A percentile compares a stretch with the other conserved stretches of the same genome.
These are phyloP conservation scores for Lepidium aucheri DNA, from an alignment of 345 rosid genomes.

Conservation along the genomic window DNA sequence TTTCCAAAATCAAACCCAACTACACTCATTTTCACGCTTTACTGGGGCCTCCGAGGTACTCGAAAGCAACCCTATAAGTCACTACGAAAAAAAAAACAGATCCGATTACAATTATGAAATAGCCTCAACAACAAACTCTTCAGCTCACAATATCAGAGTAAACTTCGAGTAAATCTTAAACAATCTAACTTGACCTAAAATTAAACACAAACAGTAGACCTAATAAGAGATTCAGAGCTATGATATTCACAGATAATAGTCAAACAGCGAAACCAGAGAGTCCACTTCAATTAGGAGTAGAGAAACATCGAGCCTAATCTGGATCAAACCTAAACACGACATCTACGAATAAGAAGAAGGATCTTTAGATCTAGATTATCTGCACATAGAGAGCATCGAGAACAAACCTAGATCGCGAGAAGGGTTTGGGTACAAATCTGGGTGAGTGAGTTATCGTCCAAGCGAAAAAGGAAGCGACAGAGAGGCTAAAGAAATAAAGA, in stretches of 20 bases:
- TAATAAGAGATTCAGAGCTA: not conserved
- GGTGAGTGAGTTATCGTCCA: not conserved
- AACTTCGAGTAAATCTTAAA: not conserved
- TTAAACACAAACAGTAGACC: not conserved
- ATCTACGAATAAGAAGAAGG: not conserved
- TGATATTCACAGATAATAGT: not conserved
- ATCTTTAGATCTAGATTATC: slow-evolving; percentile 24
- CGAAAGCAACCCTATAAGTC: not conserved
- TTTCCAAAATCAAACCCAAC: slow-evolving; percentile 98
- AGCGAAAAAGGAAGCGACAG: not conserved
- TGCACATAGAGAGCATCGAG: not conserved
- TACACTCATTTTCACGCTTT: slow-evolving; percentile 63
- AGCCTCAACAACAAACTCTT: not conserved
- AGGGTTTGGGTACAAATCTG: not conserved
- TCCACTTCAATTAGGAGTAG: not conserved
- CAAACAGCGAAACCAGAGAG: not conserved
- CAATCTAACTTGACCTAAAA: not conserved
- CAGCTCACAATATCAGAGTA: not conserved
- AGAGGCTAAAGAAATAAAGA: not conserved
- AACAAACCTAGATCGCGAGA: slow-evolving; percentile 30
- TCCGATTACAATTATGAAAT: not conserved
- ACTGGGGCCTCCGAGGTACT: not conserved
- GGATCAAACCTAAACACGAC: slow-evolving; percentile 1
- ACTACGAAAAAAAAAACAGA: not conserved
- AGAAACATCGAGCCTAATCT: slow-evolving; percentile 16